Evolutionary conservation across 176 grass and related monocot species (phyloP).

Genomic region (sorghum (Sorghum bicolor)): DNA sequence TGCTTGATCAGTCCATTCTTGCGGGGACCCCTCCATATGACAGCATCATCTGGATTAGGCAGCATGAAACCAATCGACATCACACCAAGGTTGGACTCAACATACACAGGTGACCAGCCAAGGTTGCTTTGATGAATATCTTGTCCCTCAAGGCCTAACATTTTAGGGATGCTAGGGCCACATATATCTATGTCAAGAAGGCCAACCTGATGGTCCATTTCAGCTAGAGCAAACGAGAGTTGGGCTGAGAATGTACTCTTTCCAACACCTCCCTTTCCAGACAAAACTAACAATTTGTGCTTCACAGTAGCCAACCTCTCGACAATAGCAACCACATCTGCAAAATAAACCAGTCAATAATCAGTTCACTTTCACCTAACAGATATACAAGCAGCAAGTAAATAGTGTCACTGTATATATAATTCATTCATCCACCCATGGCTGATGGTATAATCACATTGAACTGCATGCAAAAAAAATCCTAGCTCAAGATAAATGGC

Average conservation of each 20-base stretch:
- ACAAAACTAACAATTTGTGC: conserved; percentile 76
- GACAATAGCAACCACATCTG: conserved; percentile 74
- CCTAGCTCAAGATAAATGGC: neutral
- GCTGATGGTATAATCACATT: neutral
- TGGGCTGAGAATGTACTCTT: conserved; percentile 83
- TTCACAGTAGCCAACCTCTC: conserved; percentile 74
- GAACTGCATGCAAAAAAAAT: neutral
- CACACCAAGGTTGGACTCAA: conserved; percentile 57
- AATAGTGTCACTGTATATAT: neutral
- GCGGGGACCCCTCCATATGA: conserved; percentile 62
- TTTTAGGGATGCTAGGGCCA: conserved; percentile 68
- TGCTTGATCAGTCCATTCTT: conserved; percentile 69
- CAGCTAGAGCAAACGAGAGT: conserved; percentile 65
- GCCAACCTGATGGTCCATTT: conserved; percentile 61
- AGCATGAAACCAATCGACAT: conserved; percentile 74
- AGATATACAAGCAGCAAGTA: neutral
- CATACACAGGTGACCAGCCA: conserved; percentile 61
- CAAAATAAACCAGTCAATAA: neutral
- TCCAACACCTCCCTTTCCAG: conserved; percentile 75
- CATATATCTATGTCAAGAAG: conserved; percentile 78
- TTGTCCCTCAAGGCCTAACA: conserved; percentile 69
- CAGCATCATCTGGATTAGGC: conserved; percentile 57
- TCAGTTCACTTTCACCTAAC: neutral
- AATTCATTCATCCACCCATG: neutral
- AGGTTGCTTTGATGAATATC: conserved; percentile 89